Evolutionary conservation across 495 filamentous ascomycete genomes (phyloP), one percentile per base, ranked within the genome.

Genomic region (Tuber indicum): DNA sequence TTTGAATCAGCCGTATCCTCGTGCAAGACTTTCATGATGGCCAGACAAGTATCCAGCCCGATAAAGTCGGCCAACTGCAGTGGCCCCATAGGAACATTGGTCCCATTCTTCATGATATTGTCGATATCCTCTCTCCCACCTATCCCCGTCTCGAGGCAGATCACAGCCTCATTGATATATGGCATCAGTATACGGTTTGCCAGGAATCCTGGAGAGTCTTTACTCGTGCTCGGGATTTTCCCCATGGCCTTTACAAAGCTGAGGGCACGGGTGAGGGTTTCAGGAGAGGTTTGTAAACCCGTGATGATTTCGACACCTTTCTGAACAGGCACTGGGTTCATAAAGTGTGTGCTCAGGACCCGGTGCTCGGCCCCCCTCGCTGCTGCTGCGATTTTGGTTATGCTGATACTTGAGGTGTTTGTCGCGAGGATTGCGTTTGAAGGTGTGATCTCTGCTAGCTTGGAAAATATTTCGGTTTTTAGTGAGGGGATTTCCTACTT

Each of bases 151-250:
- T 99, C 96, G 10, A 99, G 87, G 85, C 96, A 99, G 76, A 97
- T 97, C 52, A 99, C 87, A 3, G 96, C 96, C 86, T 99, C 96
- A 84, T 99, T 99, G 86, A 99, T 97, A 84, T 99, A 99, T 0
- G 96, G 96, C 96, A 99, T 98, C 78, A 99, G 86, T 72, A 99
- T 98, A 17, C 96, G 88, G 82, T 99, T 99, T 23, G 96, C 96
- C 4, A 99, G 86, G 86, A 99, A 99, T 3, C 96, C 96, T 1
- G 96, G 96, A 1, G 92, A 90, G 84, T 99, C 96, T 70, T 91
- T 92, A 39, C 92, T 96, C 49, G 91, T 87, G 3, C 93, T 94
- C 10, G 94, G 87, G 74, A 97, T 89, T 87, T 99, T 99, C 75
- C 94, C 95, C 92, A 99, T 97, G 72, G 89, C 88, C 84, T 91